These are phyloP conservation scores for Rusavskia elegans DNA, from an alignment of 495 filamentous ascomycete genomes.

Conservation along the genomic window DNA sequence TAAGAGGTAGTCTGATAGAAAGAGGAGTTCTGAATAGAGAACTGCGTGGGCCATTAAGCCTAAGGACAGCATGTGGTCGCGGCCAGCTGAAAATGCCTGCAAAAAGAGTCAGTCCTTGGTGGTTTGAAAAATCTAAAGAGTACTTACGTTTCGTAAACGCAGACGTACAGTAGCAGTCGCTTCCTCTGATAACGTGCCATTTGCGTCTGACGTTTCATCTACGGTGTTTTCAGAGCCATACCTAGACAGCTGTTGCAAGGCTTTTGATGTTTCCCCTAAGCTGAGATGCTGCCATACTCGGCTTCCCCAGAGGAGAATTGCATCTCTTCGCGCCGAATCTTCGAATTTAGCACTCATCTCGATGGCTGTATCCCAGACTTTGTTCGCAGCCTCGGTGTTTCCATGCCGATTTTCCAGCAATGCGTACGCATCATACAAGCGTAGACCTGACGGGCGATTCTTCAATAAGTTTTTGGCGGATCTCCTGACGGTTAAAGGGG, in stretches of 20 bases:
- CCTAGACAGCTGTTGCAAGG: constrained; percentile 30
- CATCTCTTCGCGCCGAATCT: constrained; percentile 21
- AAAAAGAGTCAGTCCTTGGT: background rate
- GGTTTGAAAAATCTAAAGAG: background rate
- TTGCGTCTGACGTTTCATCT: constrained; percentile 15
- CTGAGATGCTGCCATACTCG: constrained; percentile 55
- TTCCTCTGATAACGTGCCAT: constrained; percentile 10
- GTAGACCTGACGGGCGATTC: constrained; percentile 41
- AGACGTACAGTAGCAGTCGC: constrained; percentile 13
- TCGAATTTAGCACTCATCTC: constrained; percentile 33
- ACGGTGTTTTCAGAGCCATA: constrained; percentile 17
- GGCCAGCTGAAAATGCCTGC: constrained; percentile 37
- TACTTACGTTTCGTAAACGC: constrained; percentile 35
- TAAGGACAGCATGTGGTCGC: constrained; percentile 38
- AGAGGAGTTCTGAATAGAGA: constrained; percentile 42
- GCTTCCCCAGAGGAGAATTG: constrained; percentile 45
- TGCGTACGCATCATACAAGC: constrained; percentile 66
- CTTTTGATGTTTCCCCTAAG: constrained; percentile 24
- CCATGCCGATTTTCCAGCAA: constrained; percentile 48
- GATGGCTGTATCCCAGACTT: constrained; percentile 51
- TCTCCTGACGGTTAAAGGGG: constrained; percentile 42
- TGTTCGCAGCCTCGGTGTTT: constrained; percentile 36
- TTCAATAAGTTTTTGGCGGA: constrained; percentile 60
- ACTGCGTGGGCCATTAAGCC: constrained; percentile 26
- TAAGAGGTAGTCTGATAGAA: constrained; percentile 48